phyloP scores from a whole-genome alignment of 768 basidiomycete genomes.

The Mycena vulgaris region DNA sequence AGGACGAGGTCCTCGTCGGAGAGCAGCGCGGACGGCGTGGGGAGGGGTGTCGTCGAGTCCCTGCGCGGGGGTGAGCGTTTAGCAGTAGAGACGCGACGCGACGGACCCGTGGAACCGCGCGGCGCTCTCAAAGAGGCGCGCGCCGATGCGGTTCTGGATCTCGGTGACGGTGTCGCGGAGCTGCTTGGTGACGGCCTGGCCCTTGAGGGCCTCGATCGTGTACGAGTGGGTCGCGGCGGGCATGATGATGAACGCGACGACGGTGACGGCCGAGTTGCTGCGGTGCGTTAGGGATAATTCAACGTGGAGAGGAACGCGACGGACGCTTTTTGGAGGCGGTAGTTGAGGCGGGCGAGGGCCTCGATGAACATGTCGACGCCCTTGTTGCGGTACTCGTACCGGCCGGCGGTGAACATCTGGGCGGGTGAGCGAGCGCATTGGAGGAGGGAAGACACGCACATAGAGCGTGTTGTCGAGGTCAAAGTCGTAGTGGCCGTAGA shows the following conservation, averaged over 20 bases:
- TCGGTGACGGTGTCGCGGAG: constrained; percentile 96
- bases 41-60: constrained; percentile 75
- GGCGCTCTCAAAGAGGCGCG: constrained; percentile 94
- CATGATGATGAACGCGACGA: constrained; percentile 99
- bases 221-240: constrained; percentile 97
- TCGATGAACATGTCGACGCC: constrained; percentile 99
- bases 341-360: constrained; percentile 85
- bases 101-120: constrained; percentile 91
- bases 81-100: background rate
- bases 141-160: constrained; percentile 94
- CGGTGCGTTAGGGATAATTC: background rate
- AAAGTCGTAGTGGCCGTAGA: constrained; percentile 98
- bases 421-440: constrained; percentile 6
- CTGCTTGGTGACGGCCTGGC: constrained; percentile 97
- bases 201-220: constrained; percentile 96
- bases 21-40: constrained; percentile 79
- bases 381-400: constrained; percentile 99
- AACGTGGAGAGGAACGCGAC: background rate
- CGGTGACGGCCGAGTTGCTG: constrained; percentile 79
- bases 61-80: background rate
- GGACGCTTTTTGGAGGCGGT: constrained; percentile 62
- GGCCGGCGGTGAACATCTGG: constrained; percentile 98
- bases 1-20: constrained; percentile 94
- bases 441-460: constrained; percentile 55
- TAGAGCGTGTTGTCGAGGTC: constrained; percentile 94